phyloP scores from a whole-genome alignment of 371 early-diverging fungal genomes.

The Mortierella sp. region DNA sequence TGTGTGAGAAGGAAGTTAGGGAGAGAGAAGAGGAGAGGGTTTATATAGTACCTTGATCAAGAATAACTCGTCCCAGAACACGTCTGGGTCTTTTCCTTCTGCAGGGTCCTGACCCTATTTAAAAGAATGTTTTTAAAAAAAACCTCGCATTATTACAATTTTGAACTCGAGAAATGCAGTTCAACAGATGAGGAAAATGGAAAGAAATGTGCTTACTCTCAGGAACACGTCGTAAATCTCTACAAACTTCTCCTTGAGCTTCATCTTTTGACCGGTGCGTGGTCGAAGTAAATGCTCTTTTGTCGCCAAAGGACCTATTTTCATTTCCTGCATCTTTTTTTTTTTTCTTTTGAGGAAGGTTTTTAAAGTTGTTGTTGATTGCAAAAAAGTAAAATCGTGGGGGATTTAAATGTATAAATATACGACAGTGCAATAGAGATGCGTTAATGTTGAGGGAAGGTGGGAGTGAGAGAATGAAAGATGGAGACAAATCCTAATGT shows the following conservation, averaged over 20 bases:
- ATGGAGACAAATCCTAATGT: no score
- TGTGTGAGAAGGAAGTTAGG: neutral
- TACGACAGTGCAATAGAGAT: no score
- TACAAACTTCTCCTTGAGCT: constrained; percentile 69
- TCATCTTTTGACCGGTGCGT: constrained; percentile 50
- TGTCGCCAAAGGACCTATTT: constrained; percentile 32
- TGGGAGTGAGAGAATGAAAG: no score
- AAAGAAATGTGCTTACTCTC: constrained; percentile 52
- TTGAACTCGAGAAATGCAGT: neutral
- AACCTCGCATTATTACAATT: neutral
- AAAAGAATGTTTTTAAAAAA: neutral
- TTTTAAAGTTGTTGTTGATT: neutral
- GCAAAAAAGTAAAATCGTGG: no score
- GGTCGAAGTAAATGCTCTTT: constrained; percentile 51
- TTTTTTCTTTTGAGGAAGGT: no score
- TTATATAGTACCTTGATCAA: constrained; percentile 45
- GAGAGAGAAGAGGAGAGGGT: no score
- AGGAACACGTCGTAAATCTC: constrained; percentile 64
- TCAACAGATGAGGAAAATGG: neutral
- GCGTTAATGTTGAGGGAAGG: no score
- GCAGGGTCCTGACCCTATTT: constrained; percentile 58
- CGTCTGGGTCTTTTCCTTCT: constrained; percentile 52
- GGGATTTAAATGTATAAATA: no score
- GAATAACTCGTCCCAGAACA: constrained; percentile 67
- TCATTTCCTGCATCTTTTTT: constrained; percentile 54